Base-by-base conservation (phyloP, 345 rosid species). In the Boechera divaricarpa region DNA sequence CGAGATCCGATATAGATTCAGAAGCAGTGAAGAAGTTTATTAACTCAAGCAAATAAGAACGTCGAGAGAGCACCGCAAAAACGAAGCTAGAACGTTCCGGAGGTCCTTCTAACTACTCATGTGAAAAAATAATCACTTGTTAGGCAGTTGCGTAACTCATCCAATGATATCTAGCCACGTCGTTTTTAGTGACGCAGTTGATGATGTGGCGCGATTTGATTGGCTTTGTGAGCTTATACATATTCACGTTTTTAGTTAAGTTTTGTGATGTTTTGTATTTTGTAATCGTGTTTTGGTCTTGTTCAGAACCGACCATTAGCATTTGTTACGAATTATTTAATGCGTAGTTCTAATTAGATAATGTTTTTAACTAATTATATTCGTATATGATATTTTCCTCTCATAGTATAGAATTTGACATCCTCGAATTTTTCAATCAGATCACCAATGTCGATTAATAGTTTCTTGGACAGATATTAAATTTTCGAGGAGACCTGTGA, bases 101-200 rank as follows among this genome's bases (percentile, higher is more conserved):
- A 32, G 67, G 12, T 47, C 63, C 54, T 63, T 69, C 52, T 39
- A 10, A 13, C 29, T 44, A 67, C 47, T 47, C 33, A 32, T 5
- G 21, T 21, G 58, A 7, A 5, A 41, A 38, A 41, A 13, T 60
- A 41, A 13, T 60, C 26, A 16, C 15, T 51, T 60, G 56, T 76
- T 51, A 35, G 21, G 69, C 63, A 63, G 7, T 65, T 26, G 76
- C 72, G 77, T 64, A 29, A 29, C 10, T 0, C 48, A 28, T 38
- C 81, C 77, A 77, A 49, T 72, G 0, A 49, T 38, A 31, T 29
- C 8, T 24, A 0, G 68, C 72, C 81, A 77, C 81, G 62, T 77
- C 6, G n/a, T 0, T 10, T 0, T 57, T 6, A 1, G 0, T 13
- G n/a, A 28, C 29, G n/a, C 4, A 1, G 42, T 5, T 1, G 7